Base-by-base conservation (phyloP, 148 eudicot genomes). In the Heliosperma pusillum region DNA sequence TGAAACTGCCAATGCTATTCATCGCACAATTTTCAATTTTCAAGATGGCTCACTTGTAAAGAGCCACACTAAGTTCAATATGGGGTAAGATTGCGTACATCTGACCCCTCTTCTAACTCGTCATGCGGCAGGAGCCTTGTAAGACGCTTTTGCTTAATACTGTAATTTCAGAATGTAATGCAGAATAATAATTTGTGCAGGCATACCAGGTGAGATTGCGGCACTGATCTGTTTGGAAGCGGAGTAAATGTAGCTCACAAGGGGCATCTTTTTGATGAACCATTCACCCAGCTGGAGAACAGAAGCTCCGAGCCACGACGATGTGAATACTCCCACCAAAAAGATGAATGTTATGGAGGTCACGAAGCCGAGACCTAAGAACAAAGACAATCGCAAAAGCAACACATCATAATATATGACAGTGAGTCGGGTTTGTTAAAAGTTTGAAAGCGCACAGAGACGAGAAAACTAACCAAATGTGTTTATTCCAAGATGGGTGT, bases 141-240 rank as follows among this genome's bases (percentile, higher is more conserved):
- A 0, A 33, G 40, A 33, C 40, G 40, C 4, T 33, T 33, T 33
- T 33, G 40, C n/a, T n/a, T n/a, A n/a, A n/a, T n/a, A 78, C 40
- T 33, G 8, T 36, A 36, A 36, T 36, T 6, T 36, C 42, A 6
- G 42, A 36, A 36, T 0, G 42, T 1, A 17, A 56, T 27, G 7
- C 56, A 45, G 13, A 7, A 61, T 47, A 64, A 53, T 30, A 30
- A 10, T 0, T 0, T 52, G 61, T 53, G 21, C 33, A 15, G 15
- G n/a, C 7, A 21, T 81, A 91, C 97, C 97, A 80, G 93, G 93
- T 50, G 91, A 89, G 42, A 91, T 91, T n/a, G 97, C 97, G 66
- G 90, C 83, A 80, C 97, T 91, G n/a, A 91, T 89, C 74, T 91
- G 97, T 76, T 91, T 91, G 7, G 93, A 91, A 26, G 97, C 97